These are phyloP conservation scores for Moniliophthora roreri DNA, from an alignment of 1,284 basidiomycete species.

Conservation along the genomic window DNA sequence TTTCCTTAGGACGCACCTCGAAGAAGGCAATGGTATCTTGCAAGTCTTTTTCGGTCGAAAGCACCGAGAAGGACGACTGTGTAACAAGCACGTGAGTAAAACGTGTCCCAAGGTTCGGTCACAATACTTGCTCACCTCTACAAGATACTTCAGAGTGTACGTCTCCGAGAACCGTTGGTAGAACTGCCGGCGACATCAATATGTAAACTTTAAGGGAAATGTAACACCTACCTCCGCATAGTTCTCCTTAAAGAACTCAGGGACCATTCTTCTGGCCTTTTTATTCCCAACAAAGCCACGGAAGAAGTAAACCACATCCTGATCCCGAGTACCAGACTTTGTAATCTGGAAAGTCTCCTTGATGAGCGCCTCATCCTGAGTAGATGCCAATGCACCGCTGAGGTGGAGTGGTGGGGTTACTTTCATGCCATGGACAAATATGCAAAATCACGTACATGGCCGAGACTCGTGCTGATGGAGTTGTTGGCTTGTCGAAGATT, in stretches of 20 bases:
- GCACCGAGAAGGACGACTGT: slow-evolving; percentile 56
- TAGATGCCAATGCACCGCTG: slow-evolving; percentile 42
- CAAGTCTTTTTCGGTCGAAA: slow-evolving; percentile 73
- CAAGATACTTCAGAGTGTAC: slow-evolving; percentile 52
- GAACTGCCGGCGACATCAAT: slow-evolving; percentile 42
- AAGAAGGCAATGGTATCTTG: slow-evolving; percentile 68
- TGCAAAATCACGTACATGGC: slow-evolving; percentile 54
- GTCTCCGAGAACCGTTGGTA: slow-evolving; percentile 73
- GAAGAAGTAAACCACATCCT: slow-evolving; percentile 65
- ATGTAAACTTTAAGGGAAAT: background rate
- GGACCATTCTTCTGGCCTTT: slow-evolving; percentile 39
- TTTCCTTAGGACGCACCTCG: slow-evolving; percentile 38
- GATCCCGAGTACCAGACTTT: slow-evolving; percentile 55
- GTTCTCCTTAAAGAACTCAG: slow-evolving; percentile 46
- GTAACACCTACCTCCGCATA: slow-evolving; percentile 50
- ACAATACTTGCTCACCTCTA: slow-evolving; percentile 41
- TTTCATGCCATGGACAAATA: background rate
- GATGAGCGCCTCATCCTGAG: slow-evolving; percentile 45
- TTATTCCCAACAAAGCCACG: slow-evolving; percentile 43
- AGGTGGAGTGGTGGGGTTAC: background rate
- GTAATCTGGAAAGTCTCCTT: slow-evolving; percentile 63
- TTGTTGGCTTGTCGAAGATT: slow-evolving; percentile 73
- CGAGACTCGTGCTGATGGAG: slow-evolving; percentile 67
- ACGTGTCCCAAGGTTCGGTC: background rate
- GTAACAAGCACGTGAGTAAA: background rate